A percentile compares a stretch with the other conserved stretches of the same genome.
Conservation (phyloP, 225 moss, liverwort and hornwort species). For the Sphagnum tenellum region DNA sequence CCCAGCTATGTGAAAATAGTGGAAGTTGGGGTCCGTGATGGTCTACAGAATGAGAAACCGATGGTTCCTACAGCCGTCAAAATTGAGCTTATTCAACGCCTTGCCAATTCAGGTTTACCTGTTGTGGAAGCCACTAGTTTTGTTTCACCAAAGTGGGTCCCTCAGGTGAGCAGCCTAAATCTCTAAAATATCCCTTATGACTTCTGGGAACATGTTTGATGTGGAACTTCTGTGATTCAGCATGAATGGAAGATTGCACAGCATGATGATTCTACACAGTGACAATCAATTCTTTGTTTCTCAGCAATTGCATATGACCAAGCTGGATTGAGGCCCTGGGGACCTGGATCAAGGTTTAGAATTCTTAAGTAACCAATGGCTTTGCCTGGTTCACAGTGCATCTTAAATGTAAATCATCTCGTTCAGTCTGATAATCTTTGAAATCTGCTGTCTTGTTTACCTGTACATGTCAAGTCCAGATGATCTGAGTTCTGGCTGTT, state of each 20-base stretch:
- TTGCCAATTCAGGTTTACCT: constrained; percentile 68
- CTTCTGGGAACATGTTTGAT: too few species aligned
- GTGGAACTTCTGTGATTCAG: too few species aligned
- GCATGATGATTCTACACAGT: too few species aligned
- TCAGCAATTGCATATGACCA: neutral
- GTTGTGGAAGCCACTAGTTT: constrained; percentile 97
- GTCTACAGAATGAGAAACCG: constrained; percentile 82
- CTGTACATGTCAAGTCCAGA: too few species aligned
- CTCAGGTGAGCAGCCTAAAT: constrained; percentile 46
- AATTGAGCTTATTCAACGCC: constrained; percentile 72
- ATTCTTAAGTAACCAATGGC: too few species aligned
- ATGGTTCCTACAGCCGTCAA: constrained; percentile 76
- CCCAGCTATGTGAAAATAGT: constrained; percentile 86
- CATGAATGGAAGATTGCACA: too few species aligned
- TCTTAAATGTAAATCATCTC: too few species aligned
- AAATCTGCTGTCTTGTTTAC: too few species aligned
- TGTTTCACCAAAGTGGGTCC: constrained; percentile 95
- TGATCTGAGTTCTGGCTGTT: neutral
- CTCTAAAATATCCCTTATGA: neutral
- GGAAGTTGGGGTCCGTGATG: constrained; percentile 94
- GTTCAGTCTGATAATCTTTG: too few species aligned
- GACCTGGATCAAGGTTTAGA: neutral
- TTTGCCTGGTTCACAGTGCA: too few species aligned
- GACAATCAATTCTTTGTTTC: too few species aligned
- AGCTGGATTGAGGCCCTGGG: neutral